Evolutionary conservation across 257 asterid species (phyloP).

Genomic region (Cinchona pubescens): DNA sequence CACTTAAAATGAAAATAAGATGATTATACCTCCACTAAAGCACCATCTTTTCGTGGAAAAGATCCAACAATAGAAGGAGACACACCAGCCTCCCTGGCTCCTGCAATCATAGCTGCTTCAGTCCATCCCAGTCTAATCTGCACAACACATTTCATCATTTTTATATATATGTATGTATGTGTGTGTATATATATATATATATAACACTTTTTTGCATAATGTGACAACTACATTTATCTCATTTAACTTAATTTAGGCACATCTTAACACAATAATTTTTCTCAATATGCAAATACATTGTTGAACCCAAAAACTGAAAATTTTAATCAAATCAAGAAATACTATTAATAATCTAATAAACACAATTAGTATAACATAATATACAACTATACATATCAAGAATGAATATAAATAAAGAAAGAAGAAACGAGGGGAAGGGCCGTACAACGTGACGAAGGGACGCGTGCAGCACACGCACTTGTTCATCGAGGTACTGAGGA

Average conservation of each 20-base stretch:
- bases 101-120: conserved; percentile 85
- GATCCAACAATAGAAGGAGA: conserved; percentile 94
- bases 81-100: conserved; percentile 80
- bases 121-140: conserved; percentile 87
- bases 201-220: not conserved
- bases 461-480: conserved; percentile 79
- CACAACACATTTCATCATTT: conserved; percentile 25
- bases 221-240: not conserved
- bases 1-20: not conserved
- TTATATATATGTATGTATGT: no score
- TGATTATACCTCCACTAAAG: conserved; percentile 73
- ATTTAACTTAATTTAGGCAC: not conserved
- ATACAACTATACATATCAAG: not conserved
- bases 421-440: not conserved
- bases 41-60: conserved; percentile 88
- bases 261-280: no score
- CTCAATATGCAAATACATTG: not conserved
- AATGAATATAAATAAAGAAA: not conserved
- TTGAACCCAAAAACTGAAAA: not conserved
- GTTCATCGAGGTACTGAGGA: conserved; percentile 60
- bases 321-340: not conserved
- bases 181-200: no score
- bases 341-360: not conserved
- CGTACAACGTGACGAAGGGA: conserved; percentile 77
- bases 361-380: not conserved